Evolutionary conservation across 2,329 filamentous ascomycete species (phyloP), one percentile per base, ranked within the genome.

Genomic region (Rhynchosporium agropyri): DNA sequence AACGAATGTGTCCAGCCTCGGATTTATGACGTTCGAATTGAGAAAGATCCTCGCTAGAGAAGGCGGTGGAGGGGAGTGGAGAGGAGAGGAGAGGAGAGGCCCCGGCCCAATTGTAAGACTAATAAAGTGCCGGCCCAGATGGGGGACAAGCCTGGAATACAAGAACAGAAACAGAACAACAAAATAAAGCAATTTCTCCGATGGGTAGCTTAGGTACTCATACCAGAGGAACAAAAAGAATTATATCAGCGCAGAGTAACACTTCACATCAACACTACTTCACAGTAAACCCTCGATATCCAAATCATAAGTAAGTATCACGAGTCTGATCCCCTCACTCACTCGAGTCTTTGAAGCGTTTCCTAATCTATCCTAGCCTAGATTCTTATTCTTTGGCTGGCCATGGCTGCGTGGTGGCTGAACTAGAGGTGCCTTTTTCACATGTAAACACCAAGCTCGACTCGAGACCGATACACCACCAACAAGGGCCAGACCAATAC

Each of bases 361-460:
- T 57, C 20, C 20, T 45, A 33, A 4, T 40, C 54, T 33, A 28
- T 57, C 29, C 13, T 12, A 9, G 54, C 13, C 43, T 57, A 48
- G 57, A 20, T 4, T 53, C 29, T 13, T 4, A 26, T 12, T 51
- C 28, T 4, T 20, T 36, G 29, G 20, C 7, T 31, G 2, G 40
- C 26, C 55, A 46, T 58, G 31, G 42, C 55, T 57, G 40, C 38
- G 40, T 33, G 54, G 40, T 20, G 48, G 20, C 20, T 20, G 20
- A 20, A 20, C 20, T 20, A 20, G 20, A 20, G 1, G 20, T 20
- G 20, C 20, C 20, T 20, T 20, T 20, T 20, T 20, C 20, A 56
- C 63, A 65, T 65, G 63, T 65, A 61, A 65, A 63, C 58, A 55
- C 31, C 15, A n/a, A n/a, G n/a, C n/a, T 20, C 20, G 20, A 20